Evolutionary conservation across 116 monocot species (phyloP), one percentile per base, ranked within the genome.

Genomic region (Iris pallida): DNA sequence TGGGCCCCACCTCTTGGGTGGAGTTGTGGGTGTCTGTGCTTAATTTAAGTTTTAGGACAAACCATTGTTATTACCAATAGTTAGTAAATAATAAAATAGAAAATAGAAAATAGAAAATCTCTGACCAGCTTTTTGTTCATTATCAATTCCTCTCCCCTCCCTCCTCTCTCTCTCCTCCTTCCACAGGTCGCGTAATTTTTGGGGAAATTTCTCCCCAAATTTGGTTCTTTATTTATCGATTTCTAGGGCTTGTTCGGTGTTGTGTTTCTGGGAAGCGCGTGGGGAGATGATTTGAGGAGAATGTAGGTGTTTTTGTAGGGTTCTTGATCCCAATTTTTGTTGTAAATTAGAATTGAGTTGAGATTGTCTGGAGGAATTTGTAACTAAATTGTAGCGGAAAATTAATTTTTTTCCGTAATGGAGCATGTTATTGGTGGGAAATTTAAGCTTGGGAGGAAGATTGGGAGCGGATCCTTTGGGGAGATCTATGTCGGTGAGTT

Each of bases 371-470:
- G 11, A 51, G 11, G 49, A 51, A 13, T 51, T 51, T 51, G 7
- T 7, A 51, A 7, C 11, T 51, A 7, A 13, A 13, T 7, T 51
- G 49, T 13, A 9, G 7, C 13, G 49, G 13, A 13, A 13, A 13
- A 13, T 7, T 7, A 13, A 51, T 2, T 2, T 51, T 51, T 69
- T 69, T 43, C 63, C 13, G 70, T 49, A 61, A 91, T 87, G 91
- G 88, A 87, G 48, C 88, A 85, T 64, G 80, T 87, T 0, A 61
- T 91, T 53, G 91, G 87, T 4, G 88, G 88, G 12, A 91, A 87
- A 46, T 91, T 72, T 78, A 91, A 87, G 78, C 85, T 91, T 20
- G 88, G 87, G 47, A 82, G 85, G 66, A 91, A 91, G 70, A 87
- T 91, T 51, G 87, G 91, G 8, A 87, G 91, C 63, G 87, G 85